Evolutionary conservation across 2,329 filamentous ascomycete genomes (phyloP).

Genomic region (Ophiobolus disseminans): DNA sequence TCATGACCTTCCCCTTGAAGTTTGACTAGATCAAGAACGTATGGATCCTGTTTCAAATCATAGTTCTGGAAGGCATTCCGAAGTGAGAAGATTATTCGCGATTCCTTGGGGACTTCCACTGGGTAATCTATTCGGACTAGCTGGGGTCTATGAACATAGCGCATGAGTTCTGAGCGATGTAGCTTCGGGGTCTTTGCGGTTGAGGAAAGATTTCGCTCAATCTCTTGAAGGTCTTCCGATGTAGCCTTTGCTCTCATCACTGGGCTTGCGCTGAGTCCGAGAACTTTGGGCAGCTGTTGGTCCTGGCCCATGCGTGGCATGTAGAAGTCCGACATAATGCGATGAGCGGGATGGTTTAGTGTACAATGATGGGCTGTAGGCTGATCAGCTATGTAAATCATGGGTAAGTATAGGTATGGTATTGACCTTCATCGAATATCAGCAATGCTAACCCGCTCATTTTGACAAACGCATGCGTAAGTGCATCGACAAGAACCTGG

Average conservation of each 20-base stretch:
- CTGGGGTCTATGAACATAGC: conserved; percentile 70
- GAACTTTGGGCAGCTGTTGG: conserved; percentile 64
- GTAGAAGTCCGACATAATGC: conserved; percentile 78
- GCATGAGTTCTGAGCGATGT: conserved; percentile 73
- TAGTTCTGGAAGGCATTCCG: conserved; percentile 27
- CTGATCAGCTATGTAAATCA: conserved; percentile 6
- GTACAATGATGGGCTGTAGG: conserved; percentile 75
- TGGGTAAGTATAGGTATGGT: neutral
- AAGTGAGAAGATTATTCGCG: conserved; percentile 26
- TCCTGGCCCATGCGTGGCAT: conserved; percentile 53
- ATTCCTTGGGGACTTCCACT: conserved; percentile 20
- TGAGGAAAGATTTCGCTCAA: conserved; percentile 76
- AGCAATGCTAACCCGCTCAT: conserved; percentile 71
- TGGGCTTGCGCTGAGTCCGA: conserved; percentile 84
- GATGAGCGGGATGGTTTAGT: conserved; percentile 67
- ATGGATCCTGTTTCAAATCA: conserved; percentile 51
- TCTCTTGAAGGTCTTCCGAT: conserved; percentile 57
- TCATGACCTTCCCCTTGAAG: conserved; percentile 31
- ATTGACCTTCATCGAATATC: conserved; percentile 79
- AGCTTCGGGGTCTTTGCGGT: conserved; percentile 71
- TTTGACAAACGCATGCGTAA: conserved; percentile 75
- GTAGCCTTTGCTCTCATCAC: conserved; percentile 65
- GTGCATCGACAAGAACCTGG: conserved; percentile 75
- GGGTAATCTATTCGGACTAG: conserved; percentile 52
- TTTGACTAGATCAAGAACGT: conserved; percentile 42